Evolutionary conservation across 2,329 filamentous ascomycete species (phyloP), one percentile per base, ranked within the genome.

Genomic region (Dactylellina leptospora): DNA sequence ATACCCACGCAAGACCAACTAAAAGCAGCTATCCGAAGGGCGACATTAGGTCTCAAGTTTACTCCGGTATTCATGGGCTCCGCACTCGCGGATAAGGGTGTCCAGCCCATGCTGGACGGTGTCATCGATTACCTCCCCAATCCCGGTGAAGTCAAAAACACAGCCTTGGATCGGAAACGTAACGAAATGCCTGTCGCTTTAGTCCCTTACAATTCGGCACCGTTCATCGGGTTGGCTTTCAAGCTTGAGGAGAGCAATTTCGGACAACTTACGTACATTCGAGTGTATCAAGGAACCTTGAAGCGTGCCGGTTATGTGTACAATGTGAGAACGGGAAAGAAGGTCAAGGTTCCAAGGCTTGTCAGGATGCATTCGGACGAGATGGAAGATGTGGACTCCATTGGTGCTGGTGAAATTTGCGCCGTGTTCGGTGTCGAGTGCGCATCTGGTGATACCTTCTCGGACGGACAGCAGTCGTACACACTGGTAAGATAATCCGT

Each of bases 331-430:
- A 96, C 87, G 75, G 90, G 93, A 81, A 96, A 97, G 85, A 97
- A 93, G 84, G 90, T 99, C 79, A 93, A 96, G 81, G 89, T 99
- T 66, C 95, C 95, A 18, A 90, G 93, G 78, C 97, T 99, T 77
- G 95, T 99, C 74, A 92, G 95, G 74, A 99, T 99, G 95, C 95
- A 99, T 84, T 96, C 93, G 47, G 96, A 97, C 79, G 95, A 99
- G 79, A 96, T 99, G 93, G 95, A 99, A 81, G 95, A 99, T 78
- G 92, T 97, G 27, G 84, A 82, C 62, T 93, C 97, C 80, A 90
- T 99, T 74, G 92, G 93, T 56, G 93, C 95, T 59, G 95, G 95
- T 81, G 95, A 99, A 81, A 99, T 99, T 75, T 99, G 95, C 79
- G 95, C 95, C 73, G 95, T 99, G 69, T 99, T 99, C 79, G 95